Evolutionary conservation across 257 asterid species (phyloP), one percentile per base, ranked within the genome.

Genomic region (Gentiana macrophylla): DNA sequence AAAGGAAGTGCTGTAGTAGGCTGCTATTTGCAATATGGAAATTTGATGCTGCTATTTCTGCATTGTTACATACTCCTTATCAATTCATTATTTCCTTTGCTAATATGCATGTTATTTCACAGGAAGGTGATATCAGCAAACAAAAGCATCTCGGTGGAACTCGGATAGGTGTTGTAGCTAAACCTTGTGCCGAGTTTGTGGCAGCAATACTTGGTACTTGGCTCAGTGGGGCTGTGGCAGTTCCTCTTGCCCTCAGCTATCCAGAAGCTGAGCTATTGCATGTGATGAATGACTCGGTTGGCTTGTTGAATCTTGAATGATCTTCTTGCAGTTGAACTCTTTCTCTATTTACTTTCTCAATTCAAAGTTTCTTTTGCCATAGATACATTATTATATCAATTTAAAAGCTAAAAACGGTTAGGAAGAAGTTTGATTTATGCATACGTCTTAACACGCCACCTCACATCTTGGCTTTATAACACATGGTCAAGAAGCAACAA

Each of bases 171-270:
- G 80, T 91, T 69, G 85, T 91, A 43, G 95, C 98, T 35, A 91
- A 87, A 77, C 96, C 98, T 37, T 76, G 83, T 59, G 80, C 96
- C 0, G 98, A 91, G 79, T 91, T 91, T 69, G 94, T 91, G 56
- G 94, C 96, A 52, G 95, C 84, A 62, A 69, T 91, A 35, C 83
- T 91, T 57, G 98, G 93, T 52, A 87, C 94, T 46, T 91, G 98
- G 98, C 74, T 83, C 59, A 72, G 93, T 72, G 94, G 96, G 66
- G 94, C 95, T 60, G 95, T 89, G 65, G 95, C 95, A 0, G 98
- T 91, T 32, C 98, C 98, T 59, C 95, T 91, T 32, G 98, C 98
- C 41, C 85, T 91, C 61, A 87, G 96, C 87, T 91, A 91, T 68
- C 98, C 98, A 4, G 98, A 91, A 76, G 77, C 89, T 46, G 98